These are phyloP conservation scores for Solanum ossicruentum DNA, from an alignment of 257 asterid genomes.

Conservation along the genomic window DNA sequence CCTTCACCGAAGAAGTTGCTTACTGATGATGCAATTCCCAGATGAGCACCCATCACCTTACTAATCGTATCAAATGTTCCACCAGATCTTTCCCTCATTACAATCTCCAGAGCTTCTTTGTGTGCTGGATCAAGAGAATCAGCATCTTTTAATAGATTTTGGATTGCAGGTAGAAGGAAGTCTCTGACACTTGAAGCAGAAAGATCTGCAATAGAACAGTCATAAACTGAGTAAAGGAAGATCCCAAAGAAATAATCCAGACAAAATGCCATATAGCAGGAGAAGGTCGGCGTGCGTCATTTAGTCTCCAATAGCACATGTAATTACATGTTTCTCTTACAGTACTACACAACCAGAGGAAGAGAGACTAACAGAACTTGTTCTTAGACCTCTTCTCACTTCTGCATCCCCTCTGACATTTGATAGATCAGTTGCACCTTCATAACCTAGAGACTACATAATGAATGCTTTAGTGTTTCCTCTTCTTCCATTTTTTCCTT, in stretches of 20 bases:
- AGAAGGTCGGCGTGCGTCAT: background rate
- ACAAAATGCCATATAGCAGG: background rate
- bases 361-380: background rate
- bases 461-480: background rate
- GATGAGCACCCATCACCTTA: slow-evolving; percentile 94
- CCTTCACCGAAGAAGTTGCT: slow-evolving; percentile 85
- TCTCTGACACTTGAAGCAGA: slow-evolving; percentile 60
- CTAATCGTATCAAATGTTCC: slow-evolving; percentile 72
- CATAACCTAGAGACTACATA: background rate
- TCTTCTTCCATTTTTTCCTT: background rate
- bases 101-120: slow-evolving; percentile 94
- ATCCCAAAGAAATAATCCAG: background rate
- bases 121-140: slow-evolving; percentile 99
- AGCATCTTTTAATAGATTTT: slow-evolving; percentile 67
- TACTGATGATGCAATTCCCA: slow-evolving; percentile 71
- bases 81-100: slow-evolving; percentile 86
- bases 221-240: background rate
- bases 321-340: background rate
- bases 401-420: background rate
- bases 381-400: background rate
- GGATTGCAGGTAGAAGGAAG: slow-evolving; percentile 81
- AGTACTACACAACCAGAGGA: background rate
- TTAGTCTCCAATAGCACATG: background rate
- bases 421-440: background rate
- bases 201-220: slow-evolving; percentile 45